Conservation (phyloP, 768 basidiomycete species). For the Leccinum uliginosum region DNA sequence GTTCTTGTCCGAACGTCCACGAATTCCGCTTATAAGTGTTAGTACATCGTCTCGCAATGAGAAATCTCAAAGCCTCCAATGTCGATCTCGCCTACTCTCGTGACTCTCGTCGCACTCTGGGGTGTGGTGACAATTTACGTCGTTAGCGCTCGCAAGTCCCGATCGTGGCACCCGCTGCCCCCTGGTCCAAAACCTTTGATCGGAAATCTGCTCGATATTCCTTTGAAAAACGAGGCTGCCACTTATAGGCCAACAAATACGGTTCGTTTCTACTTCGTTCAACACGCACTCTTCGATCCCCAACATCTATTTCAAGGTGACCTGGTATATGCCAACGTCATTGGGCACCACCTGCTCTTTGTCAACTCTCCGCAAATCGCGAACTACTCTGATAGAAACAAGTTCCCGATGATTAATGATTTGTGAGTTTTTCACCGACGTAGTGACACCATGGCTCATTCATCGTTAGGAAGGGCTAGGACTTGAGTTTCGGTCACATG, state of each 20-base stretch:
- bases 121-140: conserved; percentile 19
- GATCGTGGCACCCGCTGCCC: conserved; percentile 36
- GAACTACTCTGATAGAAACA: conserved; percentile 52
- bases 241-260: conserved; percentile 40
- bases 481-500: conserved; percentile 57
- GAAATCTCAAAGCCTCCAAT: conserved; percentile 6
- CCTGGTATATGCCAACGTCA: conserved; percentile 46
- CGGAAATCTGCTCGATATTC: conserved; percentile 50
- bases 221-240: conserved; percentile 33
- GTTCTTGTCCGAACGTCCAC: conserved; percentile 1
- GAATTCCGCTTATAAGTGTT: conserved; percentile 12
- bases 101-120: conserved; percentile 20
- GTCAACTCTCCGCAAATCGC: conserved; percentile 45
- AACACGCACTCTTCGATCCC: not conserved
- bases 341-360: conserved; percentile 47
- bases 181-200: conserved; percentile 53
- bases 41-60: not conserved
- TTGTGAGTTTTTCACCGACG: conserved; percentile 31
- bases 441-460: not conserved
- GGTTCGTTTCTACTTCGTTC: conserved; percentile 20
- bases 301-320: conserved; percentile 34
- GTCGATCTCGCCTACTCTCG: conserved; percentile 13
- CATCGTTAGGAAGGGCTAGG: conserved; percentile 38
- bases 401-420: conserved; percentile 47
- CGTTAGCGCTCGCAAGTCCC: conserved; percentile 8